phyloP scores from a whole-genome alignment of 2,329 filamentous ascomycete species.

The Scedosporium dehoogii region DNA sequence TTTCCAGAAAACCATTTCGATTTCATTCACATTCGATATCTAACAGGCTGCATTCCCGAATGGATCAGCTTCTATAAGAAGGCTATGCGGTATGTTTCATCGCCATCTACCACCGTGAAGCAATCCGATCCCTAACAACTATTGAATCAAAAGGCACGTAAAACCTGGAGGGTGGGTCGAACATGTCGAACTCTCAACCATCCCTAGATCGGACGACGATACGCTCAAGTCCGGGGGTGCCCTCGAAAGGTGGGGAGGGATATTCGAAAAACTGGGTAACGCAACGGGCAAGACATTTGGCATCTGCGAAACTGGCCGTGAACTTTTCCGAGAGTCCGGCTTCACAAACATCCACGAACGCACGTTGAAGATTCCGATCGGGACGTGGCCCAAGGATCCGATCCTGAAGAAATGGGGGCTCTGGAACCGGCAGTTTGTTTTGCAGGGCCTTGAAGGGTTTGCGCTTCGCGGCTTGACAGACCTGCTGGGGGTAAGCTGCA shows the following conservation, averaged over 20 bases:
- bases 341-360: conserved; percentile 6
- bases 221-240: conserved; percentile 10
- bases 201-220: conserved; percentile 16
- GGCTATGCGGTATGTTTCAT: conserved; percentile 30
- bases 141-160: conserved; percentile 22
- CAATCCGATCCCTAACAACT: neutral
- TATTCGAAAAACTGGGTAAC: conserved; percentile 11
- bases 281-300: conserved; percentile 15
- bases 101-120: conserved; percentile 26
- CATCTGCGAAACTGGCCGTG: conserved; percentile 8
- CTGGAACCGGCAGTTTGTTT: conserved; percentile 16
- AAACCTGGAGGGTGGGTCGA: conserved; percentile 24
- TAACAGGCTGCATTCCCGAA: conserved; percentile 18
- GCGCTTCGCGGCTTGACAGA: conserved; percentile 14
- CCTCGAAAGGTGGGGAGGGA: conserved; percentile 12
- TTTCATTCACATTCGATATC: conserved; percentile 17
- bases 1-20: conserved; percentile 28
- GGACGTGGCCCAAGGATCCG: conserved; percentile 25
- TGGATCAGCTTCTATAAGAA: conserved; percentile 22
- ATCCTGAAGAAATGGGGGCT: conserved; percentile 20
- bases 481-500: conserved; percentile 17
- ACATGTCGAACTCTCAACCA: conserved; percentile 10
- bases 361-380: conserved; percentile 24
- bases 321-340: conserved; percentile 10
- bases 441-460: conserved; percentile 16